A percentile compares a stretch with the other conserved stretches of the same genome.
phyloP scores from a whole-genome alignment of 2,329 filamentous ascomycete genomes.

The Cladobotryum mycophilum region DNA sequence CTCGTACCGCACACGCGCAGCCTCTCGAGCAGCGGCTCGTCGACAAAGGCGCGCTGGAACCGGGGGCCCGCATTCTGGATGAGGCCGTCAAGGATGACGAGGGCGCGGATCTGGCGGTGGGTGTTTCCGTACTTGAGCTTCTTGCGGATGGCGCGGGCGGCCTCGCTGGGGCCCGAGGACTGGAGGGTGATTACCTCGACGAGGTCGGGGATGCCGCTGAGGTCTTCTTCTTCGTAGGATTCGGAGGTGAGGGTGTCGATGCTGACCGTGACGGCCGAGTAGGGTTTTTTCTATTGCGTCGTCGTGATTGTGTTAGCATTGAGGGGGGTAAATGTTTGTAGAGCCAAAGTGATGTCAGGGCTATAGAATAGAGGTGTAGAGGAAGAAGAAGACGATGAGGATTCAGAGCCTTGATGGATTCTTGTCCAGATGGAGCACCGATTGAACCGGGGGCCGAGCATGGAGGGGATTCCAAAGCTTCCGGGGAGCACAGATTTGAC shows the following conservation, averaged over 20 bases:
- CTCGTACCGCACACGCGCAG: constrained; percentile 83
- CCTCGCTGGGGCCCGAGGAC: constrained; percentile 77
- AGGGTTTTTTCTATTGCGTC: constrained; percentile 58
- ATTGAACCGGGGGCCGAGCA: not conserved
- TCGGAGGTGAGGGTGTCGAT: constrained; percentile 88
- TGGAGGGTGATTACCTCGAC: constrained; percentile 93
- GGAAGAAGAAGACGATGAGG: not conserved
- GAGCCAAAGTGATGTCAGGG: not conserved
- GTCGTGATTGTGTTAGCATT: not conserved
- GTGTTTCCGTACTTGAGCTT: constrained; percentile 97
- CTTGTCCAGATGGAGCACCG: not conserved
- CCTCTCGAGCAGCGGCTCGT: constrained; percentile 87
- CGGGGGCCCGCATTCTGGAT: constrained; percentile 88
- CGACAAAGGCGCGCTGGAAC: constrained; percentile 81
- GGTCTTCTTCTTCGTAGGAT: constrained; percentile 82
- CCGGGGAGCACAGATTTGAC: not conserved
- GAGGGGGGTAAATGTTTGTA: not conserved
- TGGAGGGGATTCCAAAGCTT: not conserved
- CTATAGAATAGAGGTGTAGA: not conserved
- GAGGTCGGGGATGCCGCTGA: constrained; percentile 86
- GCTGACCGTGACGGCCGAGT: constrained; percentile 86
- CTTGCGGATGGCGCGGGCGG: constrained; percentile 87
- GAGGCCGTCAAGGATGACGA: constrained; percentile 83
- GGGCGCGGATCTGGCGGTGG: constrained; percentile 84
- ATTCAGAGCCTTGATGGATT: not conserved